Conservation (phyloP, 768 basidiomycete species). For the Leccinum rimulosum region DNA sequence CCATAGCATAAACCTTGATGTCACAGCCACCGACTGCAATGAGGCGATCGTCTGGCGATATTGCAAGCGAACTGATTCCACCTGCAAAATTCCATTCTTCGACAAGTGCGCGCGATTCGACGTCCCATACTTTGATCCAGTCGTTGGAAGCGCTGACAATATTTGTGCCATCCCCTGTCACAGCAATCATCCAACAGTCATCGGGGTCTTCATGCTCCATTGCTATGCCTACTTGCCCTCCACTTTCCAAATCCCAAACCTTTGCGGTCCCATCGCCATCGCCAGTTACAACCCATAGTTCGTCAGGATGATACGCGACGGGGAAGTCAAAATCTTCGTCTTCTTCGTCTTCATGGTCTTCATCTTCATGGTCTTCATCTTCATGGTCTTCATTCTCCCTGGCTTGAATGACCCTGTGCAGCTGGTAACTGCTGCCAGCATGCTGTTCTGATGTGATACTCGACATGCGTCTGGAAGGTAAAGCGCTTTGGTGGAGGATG, state of each 20-base stretch:
- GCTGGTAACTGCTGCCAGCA: too few species aligned
- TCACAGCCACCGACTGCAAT: not conserved
- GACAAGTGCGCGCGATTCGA: not conserved
- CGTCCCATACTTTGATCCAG: not conserved
- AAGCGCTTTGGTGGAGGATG: too few species aligned
- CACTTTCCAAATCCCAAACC: not conserved
- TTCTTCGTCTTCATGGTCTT: too few species aligned
- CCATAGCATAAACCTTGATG: not conserved
- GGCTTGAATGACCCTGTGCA: too few species aligned
- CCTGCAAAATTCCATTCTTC: not conserved
- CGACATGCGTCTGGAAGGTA: too few species aligned
- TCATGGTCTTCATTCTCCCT: too few species aligned
- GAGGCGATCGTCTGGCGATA: not conserved
- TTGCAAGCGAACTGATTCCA: not conserved
- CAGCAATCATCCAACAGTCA: not conserved
- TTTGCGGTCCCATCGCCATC: not conserved
- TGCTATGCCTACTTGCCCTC: not conserved
- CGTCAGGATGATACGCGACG: not conserved
- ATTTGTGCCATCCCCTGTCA: not conserved
- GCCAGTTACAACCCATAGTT: not conserved
- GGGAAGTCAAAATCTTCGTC: too few species aligned
- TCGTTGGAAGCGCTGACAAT: not conserved
- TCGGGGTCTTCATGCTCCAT: not conserved
- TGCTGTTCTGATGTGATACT: too few species aligned
- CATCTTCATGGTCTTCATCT: too few species aligned